Conservation (phyloP, 306 rosid genomes). For the Cicer arietinum region DNA sequence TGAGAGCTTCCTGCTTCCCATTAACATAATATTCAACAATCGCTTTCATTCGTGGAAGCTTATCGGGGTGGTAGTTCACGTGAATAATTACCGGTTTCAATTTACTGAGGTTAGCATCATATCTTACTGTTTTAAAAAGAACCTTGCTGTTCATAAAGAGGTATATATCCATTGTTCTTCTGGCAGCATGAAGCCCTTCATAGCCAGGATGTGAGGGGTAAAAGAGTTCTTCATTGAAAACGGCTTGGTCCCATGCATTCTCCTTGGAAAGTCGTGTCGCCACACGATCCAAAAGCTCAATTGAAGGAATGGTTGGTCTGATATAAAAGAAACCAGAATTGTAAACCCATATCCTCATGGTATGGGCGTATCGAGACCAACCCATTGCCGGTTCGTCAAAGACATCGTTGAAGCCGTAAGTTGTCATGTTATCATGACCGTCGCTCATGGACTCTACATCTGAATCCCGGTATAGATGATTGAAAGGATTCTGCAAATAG, state of each 20-base stretch:
- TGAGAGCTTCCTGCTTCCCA: slow-evolving; percentile 74
- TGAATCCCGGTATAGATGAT: slow-evolving; percentile 74
- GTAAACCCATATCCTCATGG: slow-evolving; percentile 93
- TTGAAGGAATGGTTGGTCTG: slow-evolving; percentile 87
- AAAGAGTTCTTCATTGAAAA: slow-evolving; percentile 91
- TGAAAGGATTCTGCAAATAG: slow-evolving; percentile 85
- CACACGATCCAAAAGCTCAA: slow-evolving; percentile 90
- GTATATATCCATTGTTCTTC: slow-evolving; percentile 86
- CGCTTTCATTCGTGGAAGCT: slow-evolving; percentile 81
- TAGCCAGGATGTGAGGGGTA: slow-evolving; percentile 83
- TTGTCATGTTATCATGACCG: slow-evolving; percentile 82
- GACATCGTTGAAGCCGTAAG: slow-evolving; percentile 81
- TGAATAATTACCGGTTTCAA: slow-evolving; percentile 83
- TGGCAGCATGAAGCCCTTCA: slow-evolving; percentile 84
- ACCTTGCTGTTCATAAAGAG: slow-evolving; percentile 92
- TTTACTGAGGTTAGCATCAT: slow-evolving; percentile 68
- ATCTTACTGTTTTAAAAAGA: slow-evolving; percentile 82
- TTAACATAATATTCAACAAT: slow-evolving; percentile 76
- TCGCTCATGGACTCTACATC: slow-evolving; percentile 96
- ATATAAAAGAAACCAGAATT: slow-evolving; percentile 96
- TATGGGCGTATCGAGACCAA: slow-evolving; percentile 91
- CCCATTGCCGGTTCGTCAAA: slow-evolving; percentile 87
- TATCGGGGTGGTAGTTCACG: slow-evolving; percentile 88
- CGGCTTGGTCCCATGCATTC: slow-evolving; percentile 92
- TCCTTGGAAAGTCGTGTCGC: slow-evolving; percentile 75